Percentiles rank a stretch among this genome's conserved stretches.
These are phyloP conservation scores for Dothideomycetes sp. DNA, from an alignment of 2,329 filamentous ascomycete species.

Conservation along the genomic window DNA sequence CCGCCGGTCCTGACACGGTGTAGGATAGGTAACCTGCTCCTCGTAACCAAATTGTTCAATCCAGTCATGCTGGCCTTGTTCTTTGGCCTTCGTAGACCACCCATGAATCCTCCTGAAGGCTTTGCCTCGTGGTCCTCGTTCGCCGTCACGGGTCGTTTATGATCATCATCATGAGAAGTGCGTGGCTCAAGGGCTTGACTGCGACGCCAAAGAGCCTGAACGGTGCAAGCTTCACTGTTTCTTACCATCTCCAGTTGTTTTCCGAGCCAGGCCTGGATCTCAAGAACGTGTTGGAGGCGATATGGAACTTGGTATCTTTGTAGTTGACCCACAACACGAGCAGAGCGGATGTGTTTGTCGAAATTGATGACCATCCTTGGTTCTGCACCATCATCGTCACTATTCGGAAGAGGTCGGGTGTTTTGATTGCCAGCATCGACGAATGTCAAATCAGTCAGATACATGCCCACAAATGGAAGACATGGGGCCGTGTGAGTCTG, in stretches of 20 bases:
- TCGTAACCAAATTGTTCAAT: conserved; percentile 2
- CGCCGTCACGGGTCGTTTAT: background rate
- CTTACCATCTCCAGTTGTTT: conserved; percentile 71
- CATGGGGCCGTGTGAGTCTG: conserved; percentile 77
- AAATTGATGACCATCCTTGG: conserved; percentile 86
- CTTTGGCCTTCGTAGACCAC: conserved; percentile 5
- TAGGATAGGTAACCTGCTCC: background rate
- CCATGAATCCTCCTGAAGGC: background rate
- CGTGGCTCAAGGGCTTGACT: conserved; percentile 71
- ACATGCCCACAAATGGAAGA: conserved; percentile 90
- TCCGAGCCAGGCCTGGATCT: conserved; percentile 89
- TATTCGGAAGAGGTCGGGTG: conserved; percentile 62
- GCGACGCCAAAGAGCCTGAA: conserved; percentile 67
- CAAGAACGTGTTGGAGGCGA: conserved; percentile 67
- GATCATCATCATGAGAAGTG: background rate
- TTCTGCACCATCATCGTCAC: conserved; percentile 47
- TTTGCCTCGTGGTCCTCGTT: background rate
- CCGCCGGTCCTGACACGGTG: conserved; percentile 1
- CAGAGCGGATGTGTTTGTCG: conserved; percentile 90
- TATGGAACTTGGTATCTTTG: conserved; percentile 96
- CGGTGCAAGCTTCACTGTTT: conserved; percentile 50
- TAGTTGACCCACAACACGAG: conserved; percentile 89
- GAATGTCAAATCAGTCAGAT: conserved; percentile 91
- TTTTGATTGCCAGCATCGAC: conserved; percentile 88
- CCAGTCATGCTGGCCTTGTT: conserved; percentile 1